Evolutionary conservation across 305 asterid genomes (phyloP).

Genomic region (Vinca major): DNA sequence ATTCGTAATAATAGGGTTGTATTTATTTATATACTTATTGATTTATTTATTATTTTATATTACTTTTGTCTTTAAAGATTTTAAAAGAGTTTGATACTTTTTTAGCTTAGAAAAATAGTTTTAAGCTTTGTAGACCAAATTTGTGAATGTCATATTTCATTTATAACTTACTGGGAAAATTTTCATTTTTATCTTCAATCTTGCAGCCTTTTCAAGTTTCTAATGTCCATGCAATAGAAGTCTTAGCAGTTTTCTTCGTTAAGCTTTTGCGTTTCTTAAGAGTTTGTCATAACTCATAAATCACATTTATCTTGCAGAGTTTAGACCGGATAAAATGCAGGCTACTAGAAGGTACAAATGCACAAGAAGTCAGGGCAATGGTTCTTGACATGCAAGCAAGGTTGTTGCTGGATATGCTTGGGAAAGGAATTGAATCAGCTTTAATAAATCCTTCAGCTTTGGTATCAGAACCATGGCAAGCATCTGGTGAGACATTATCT

Average conservation of each 20-base stretch:
- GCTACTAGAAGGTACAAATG: slow-evolving; percentile 93
- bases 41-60: no score
- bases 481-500: slow-evolving; percentile 69
- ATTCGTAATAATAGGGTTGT: not conserved
- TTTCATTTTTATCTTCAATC: no score
- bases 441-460: slow-evolving; percentile 84
- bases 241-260: not conserved
- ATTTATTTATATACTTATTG: not conserved
- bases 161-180: not conserved
- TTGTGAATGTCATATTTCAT: not conserved
- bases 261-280: not conserved
- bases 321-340: slow-evolving; percentile 96
- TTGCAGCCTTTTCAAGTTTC: not conserved
- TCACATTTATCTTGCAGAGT: slow-evolving; percentile 49
- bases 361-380: slow-evolving; percentile 99
- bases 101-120: not conserved
- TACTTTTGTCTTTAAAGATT: no score
- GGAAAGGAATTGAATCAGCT: slow-evolving; percentile 98
- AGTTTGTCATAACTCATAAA: not conserved
- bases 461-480: slow-evolving; percentile 93
- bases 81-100: not conserved
- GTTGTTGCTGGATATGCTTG: slow-evolving; percentile 92
- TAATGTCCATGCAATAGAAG: not conserved
- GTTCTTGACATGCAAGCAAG: slow-evolving; percentile 99
- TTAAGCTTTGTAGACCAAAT: not conserved